Conservation (phyloP, 2,329 filamentous ascomycete genomes). For the Zasmidium cellare region DNA sequence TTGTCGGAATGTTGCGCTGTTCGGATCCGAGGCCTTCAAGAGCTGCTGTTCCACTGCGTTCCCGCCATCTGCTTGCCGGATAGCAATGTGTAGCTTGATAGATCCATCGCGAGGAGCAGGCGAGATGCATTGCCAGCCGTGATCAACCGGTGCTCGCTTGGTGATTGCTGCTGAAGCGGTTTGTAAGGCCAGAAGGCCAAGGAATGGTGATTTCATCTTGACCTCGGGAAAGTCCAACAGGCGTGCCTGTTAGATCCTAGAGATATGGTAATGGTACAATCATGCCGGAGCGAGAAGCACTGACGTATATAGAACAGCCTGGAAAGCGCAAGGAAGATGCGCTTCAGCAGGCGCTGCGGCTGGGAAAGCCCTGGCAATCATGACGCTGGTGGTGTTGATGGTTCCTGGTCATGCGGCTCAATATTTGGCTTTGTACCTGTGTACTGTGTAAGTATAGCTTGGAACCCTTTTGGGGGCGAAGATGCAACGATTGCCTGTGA, state of each 20-base stretch:
- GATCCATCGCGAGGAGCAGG: conserved; percentile 15
- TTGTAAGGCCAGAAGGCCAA: conserved; percentile 1
- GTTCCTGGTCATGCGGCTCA: not conserved
- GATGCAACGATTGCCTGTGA: no score
- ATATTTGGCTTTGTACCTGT: not conserved
- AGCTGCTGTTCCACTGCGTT: conserved; percentile 14
- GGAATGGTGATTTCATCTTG: not conserved
- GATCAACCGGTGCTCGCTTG: conserved; percentile 10
- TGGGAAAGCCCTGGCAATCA: not conserved
- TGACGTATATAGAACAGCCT: no score
- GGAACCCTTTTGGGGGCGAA: not conserved
- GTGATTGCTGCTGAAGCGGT: conserved; percentile 8
- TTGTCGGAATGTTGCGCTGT: conserved; percentile 14
- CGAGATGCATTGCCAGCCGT: conserved; percentile 16
- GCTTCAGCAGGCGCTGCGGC: not conserved
- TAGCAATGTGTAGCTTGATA: conserved; percentile 25
- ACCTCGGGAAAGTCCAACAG: not conserved
- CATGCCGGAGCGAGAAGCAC: no score
- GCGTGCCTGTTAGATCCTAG: no score
- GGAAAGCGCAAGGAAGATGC: not conserved
- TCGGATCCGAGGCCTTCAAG: conserved; percentile 12
- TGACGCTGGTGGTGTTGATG: not conserved
- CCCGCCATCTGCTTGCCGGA: conserved; percentile 19
- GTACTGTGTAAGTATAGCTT: not conserved
- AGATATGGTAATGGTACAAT: no score